Conservation (phyloP, 495 filamentous ascomycete genomes). For the Apiosordaria backusii region DNA sequence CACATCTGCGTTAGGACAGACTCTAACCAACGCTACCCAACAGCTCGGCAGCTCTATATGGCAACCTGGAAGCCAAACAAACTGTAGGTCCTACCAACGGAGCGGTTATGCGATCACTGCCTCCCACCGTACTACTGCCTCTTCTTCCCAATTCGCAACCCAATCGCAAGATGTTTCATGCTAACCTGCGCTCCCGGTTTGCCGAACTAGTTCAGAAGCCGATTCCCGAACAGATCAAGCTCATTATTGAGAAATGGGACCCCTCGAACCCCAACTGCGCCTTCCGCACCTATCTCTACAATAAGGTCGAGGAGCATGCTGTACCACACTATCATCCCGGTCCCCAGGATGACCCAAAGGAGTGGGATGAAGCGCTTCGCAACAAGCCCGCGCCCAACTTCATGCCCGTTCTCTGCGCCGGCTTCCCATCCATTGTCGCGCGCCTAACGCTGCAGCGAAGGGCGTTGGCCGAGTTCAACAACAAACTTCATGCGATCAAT, state of each 20-base stretch:
- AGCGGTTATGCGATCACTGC: background rate
- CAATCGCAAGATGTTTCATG: background rate
- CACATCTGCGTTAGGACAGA: slow-evolving; percentile 31
- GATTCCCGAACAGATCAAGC: slow-evolving; percentile 77
- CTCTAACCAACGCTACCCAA: slow-evolving; percentile 29
- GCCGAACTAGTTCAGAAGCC: slow-evolving; percentile 62
- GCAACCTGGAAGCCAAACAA: slow-evolving; percentile 45
- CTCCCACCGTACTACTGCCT: background rate
- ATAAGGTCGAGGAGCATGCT: slow-evolving; percentile 72
- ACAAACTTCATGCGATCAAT: slow-evolving; percentile 89
- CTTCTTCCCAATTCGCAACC: slow-evolving; percentile 4
- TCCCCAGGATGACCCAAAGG: slow-evolving; percentile 70
- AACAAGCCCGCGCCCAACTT: slow-evolving; percentile 75
- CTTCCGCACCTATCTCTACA: slow-evolving; percentile 93
- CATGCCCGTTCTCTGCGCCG: slow-evolving; percentile 63
- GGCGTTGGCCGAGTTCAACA: slow-evolving; percentile 67
- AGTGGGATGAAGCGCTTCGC: slow-evolving; percentile 90
- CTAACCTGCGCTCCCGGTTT: slow-evolving; percentile 16
- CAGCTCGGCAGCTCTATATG: slow-evolving; percentile 44
- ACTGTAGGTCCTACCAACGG: slow-evolving; percentile 38
- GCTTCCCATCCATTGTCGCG: slow-evolving; percentile 60
- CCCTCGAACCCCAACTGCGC: slow-evolving; percentile 63
- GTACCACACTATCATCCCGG: slow-evolving; percentile 80
- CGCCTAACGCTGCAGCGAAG: slow-evolving; percentile 74
- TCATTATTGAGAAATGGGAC: slow-evolving; percentile 82